Conservation (phyloP, 2,329 filamentous ascomycete species). For the Paecilomyces dactylethromorphus region DNA sequence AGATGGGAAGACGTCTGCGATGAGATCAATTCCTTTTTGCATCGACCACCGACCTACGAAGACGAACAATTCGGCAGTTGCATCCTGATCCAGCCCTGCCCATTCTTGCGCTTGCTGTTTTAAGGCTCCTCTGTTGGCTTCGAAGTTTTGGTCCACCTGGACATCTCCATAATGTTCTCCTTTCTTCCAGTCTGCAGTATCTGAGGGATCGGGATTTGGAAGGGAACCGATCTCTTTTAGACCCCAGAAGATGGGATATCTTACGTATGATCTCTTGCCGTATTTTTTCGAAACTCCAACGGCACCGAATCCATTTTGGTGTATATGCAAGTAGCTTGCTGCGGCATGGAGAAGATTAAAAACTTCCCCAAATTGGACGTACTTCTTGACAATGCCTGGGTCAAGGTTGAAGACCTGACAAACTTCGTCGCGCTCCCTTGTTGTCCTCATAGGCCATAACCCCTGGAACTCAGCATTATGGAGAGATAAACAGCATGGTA, state of each 20-base stretch:
- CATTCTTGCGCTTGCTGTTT: conserved; percentile 56
- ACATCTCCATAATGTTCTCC: conserved; percentile 40
- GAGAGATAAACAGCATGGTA: conserved; percentile 53
- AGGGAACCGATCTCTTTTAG: conserved; percentile 51
- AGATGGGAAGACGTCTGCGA: conserved; percentile 56
- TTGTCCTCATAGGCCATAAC: conserved; percentile 56
- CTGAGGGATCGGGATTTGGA: conserved; percentile 56
- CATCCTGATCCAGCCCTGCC: conserved; percentile 52
- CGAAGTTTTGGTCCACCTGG: conserved; percentile 44
- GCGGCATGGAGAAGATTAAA: conserved; percentile 58
- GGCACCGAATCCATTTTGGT: conserved; percentile 57
- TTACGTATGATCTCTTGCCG: conserved; percentile 53
- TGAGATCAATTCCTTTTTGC: conserved; percentile 59
- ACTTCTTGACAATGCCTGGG: conserved; percentile 46
- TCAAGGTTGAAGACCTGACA: conserved; percentile 54
- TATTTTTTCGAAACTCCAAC: conserved; percentile 60
- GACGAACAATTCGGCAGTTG: conserved; percentile 57
- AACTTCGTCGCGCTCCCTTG: conserved; percentile 51
- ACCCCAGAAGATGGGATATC: conserved; percentile 61
- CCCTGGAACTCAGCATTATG: conserved; percentile 62
- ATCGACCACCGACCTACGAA: conserved; percentile 60
- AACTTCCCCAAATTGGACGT: conserved; percentile 58
- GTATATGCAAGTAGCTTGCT: conserved; percentile 54
- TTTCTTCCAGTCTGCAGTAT: conserved; percentile 51
- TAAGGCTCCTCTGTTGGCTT: conserved; percentile 43